Evolutionary conservation across 169 alveolate species (phyloP).

Genomic region (Cryptosporidium muris): DNA sequence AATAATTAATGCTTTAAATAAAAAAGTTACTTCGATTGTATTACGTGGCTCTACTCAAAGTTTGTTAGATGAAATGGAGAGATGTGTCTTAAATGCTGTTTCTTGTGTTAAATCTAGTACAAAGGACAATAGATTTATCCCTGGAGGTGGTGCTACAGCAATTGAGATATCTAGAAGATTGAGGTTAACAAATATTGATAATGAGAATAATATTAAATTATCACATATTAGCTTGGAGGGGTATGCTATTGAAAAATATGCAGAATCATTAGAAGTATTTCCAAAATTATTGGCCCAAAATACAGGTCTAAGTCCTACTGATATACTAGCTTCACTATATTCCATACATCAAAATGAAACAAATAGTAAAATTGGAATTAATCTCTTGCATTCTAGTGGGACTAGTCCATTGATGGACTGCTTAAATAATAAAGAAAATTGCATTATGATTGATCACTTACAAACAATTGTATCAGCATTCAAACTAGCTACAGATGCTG

Average conservation of each 20-base stretch:
- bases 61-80: slow-evolving; percentile 97
- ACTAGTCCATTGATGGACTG: slow-evolving; percentile 46
- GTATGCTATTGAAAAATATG: slow-evolving; percentile 96
- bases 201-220: background rate
- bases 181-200: slow-evolving; percentile 82
- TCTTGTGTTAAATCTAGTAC: slow-evolving; percentile 86
- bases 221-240: slow-evolving; percentile 83
- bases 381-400: slow-evolving; percentile 23
- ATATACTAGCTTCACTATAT: slow-evolving; percentile 41
- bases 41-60: slow-evolving; percentile 97
- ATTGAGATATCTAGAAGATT: slow-evolving; percentile 88
- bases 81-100: slow-evolving; percentile 97
- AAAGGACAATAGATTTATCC: slow-evolving; percentile 87
- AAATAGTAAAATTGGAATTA: slow-evolving; percentile 48
- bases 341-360: slow-evolving; percentile 63
- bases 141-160: slow-evolving; percentile 98
- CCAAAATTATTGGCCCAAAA: slow-evolving; percentile 97
- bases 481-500: slow-evolving; percentile 96
- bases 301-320: slow-evolving; percentile 93
- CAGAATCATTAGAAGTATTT: slow-evolving; percentile 94
- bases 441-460: slow-evolving; percentile 89
- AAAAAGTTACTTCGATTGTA: slow-evolving; percentile 89
- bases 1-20: slow-evolving; percentile 80
- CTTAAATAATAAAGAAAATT: slow-evolving; percentile 27
- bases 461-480: slow-evolving; percentile 94